Conservation (phyloP, 148 eudicot genomes). For the Camellia granthamiana region DNA sequence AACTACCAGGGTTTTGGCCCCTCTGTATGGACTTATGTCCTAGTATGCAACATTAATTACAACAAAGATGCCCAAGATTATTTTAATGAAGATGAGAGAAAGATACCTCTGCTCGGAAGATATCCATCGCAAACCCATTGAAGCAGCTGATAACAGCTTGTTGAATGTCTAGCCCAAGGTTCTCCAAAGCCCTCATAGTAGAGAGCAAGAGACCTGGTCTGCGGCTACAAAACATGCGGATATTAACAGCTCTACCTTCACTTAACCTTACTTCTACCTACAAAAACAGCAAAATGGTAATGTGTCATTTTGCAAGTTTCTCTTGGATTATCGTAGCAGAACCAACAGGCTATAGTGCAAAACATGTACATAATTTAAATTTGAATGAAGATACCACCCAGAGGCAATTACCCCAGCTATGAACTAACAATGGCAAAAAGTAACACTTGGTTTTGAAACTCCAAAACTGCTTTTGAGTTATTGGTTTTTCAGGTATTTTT, state of each 20-base stretch:
- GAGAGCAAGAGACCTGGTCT: constrained; percentile 82
- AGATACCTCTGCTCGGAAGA: constrained; percentile 88
- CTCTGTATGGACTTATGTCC: neutral
- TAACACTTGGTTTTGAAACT: neutral
- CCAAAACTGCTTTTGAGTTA: too few relatives aligned
- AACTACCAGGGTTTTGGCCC: neutral
- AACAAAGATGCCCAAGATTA: neutral
- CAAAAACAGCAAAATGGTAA: constrained; percentile 8
- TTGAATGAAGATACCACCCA: neutral
- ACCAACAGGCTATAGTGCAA: neutral
- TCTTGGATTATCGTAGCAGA: neutral
- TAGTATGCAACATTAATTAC: neutral
- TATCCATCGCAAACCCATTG: constrained; percentile 91
- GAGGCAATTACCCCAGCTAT: too few relatives aligned
- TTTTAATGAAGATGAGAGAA: neutral
- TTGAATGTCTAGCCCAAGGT: constrained; percentile 76
- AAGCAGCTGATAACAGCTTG: constrained; percentile 96
- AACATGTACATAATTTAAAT: neutral
- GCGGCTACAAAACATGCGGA: constrained; percentile 88
- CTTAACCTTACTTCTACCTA: constrained; percentile 89
- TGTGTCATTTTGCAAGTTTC: neutral
- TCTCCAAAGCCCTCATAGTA: constrained; percentile 72
- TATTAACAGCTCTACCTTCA: constrained; percentile 84
- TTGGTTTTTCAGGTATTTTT: too few relatives aligned
- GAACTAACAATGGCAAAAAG: neutral